Base-by-base conservation (phyloP, 352 stramenopile species). In the Aphanomyces astaci region DNA sequence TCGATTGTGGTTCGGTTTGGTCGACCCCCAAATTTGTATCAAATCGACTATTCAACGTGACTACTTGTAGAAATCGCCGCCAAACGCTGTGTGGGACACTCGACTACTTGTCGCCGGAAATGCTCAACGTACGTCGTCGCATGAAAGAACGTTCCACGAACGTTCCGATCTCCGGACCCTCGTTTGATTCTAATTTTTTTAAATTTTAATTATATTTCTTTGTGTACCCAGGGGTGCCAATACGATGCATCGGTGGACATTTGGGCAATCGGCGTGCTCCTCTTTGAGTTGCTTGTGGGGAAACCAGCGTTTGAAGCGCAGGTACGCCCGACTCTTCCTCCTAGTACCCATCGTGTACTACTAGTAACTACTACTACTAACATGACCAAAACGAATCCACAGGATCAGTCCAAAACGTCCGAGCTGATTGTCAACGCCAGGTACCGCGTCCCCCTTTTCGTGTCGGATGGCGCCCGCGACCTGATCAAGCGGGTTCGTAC, bases 21-120 rank as follows among this genome's bases (percentile, higher is more conserved):
- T n/a, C n/a, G n/a, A n/a, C n/a, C n/a, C n/a, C n/a, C n/a, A n/a
- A n/a, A n/a, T n/a, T n/a, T n/a, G n/a, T n/a, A n/a, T n/a, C n/a
- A n/a, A n/a, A n/a, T n/a, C n/a, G n/a, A n/a, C n/a, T n/a, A n/a
- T 7, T 40, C 15, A 1, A 39, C 1, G 48, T 24, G 53, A 52
- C 22, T 4, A n/a, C 54, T 54, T 10, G 27, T 25, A 91, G 82
- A 25, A 90, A 79, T 33, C 88, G 97, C 39, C 83, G 97, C 33
- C 97, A 97, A 53, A 99, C 98, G 5, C 79, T 99, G 25, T 99
- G 98, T 73, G 97, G 97, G 17, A 99, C 97, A 0, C 76, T 99
- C 25, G 98, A 99, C 73, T 99, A 99, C 76, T 80, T 99, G 54
- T 97, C 98, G 30, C 98, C 98, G 1, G 97, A 99, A 72, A 99